Percentiles rank a stretch among this genome's conserved stretches.
phyloP scores from a whole-genome alignment of 768 basidiomycete species.

The Crepidotus variabilis region DNA sequence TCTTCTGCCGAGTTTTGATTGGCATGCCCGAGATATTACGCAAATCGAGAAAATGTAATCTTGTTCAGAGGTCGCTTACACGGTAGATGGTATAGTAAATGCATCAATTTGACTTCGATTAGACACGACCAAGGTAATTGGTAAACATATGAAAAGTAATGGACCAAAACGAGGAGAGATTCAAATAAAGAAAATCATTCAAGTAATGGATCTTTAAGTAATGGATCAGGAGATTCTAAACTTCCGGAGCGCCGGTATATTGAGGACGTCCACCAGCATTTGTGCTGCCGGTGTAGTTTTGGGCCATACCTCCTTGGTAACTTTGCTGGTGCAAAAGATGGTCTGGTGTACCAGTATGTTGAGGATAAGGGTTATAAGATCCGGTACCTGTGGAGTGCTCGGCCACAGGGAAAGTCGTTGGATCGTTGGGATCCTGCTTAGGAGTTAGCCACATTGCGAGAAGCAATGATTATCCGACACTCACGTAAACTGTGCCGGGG shows the following conservation, averaged over 20 bases:
- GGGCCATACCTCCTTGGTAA: constrained; percentile 2
- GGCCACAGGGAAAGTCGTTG: constrained; percentile 35
- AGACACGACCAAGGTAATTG: no score
- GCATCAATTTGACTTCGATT: no score
- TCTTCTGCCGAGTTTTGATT: no score
- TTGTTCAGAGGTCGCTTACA: no score
- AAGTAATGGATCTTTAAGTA: not conserved
- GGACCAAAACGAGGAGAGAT: no score
- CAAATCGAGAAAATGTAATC: no score
- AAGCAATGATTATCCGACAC: constrained; percentile 8
- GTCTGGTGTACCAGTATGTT: constrained; percentile 12
- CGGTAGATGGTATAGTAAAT: no score
- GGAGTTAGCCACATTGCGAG: not conserved
- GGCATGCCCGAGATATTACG: no score
- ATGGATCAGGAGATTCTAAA: not conserved
- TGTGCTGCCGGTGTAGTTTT: constrained; percentile 16
- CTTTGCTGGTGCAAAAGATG: constrained; percentile 5
- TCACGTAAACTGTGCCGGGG: constrained; percentile 31
- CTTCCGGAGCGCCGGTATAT: constrained; percentile 31
- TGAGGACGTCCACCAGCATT: constrained; percentile 9
- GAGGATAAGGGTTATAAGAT: constrained; percentile 4
- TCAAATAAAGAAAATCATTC: not conserved
- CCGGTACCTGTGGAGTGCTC: constrained; percentile 3
- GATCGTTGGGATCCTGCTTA: constrained; percentile 35
- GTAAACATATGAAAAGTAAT: no score